phyloP scores from a whole-genome alignment of 768 basidiomycete species.

The Xerocomellus dryophilus region DNA sequence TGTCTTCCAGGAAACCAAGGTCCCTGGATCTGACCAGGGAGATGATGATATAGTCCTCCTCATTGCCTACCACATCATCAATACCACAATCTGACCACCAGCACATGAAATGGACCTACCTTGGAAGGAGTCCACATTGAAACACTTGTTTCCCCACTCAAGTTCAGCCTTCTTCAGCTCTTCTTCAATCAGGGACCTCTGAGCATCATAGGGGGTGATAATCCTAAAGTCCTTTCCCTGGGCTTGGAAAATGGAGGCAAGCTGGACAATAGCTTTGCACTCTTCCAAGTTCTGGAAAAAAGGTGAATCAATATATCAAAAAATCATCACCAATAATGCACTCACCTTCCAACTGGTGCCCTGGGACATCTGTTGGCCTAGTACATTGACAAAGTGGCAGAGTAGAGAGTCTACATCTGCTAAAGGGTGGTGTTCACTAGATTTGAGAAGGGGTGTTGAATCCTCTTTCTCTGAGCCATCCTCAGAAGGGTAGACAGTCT shows the following conservation, averaged over 20 bases:
- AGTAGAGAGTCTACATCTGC: conserved; percentile 37
- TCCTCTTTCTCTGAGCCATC: conserved; percentile 26
- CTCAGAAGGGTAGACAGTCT: conserved; percentile 57
- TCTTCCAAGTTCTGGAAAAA: conserved; percentile 57
- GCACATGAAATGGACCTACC: conserved; percentile 40
- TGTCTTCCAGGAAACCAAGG: conserved; percentile 65
- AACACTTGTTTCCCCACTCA: conserved; percentile 64
- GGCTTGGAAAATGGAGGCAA: conserved; percentile 56
- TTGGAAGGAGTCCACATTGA: conserved; percentile 81
- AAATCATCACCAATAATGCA: neutral
- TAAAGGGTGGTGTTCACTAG: conserved; percentile 49
- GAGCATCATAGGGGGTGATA: conserved; percentile 81
- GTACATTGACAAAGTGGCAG: conserved; percentile 67
- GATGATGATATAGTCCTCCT: conserved; percentile 73
- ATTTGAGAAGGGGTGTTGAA: conserved; percentile 41
- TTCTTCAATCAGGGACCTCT: conserved; percentile 57
- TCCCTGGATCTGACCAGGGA: conserved; percentile 63
- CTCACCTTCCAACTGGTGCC: conserved; percentile 42
- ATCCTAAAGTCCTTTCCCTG: conserved; percentile 53
- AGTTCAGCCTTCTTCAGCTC: conserved; percentile 49
- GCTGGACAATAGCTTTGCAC: conserved; percentile 48
- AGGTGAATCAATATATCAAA: neutral
- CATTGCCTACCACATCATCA: conserved; percentile 57
- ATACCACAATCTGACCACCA: neutral
- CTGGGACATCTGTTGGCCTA: conserved; percentile 34